Percentiles rank a stretch among this genome's conserved stretches.
phyloP scores from a whole-genome alignment of 306 rosid genomes.

The Quercus gilva region DNA sequence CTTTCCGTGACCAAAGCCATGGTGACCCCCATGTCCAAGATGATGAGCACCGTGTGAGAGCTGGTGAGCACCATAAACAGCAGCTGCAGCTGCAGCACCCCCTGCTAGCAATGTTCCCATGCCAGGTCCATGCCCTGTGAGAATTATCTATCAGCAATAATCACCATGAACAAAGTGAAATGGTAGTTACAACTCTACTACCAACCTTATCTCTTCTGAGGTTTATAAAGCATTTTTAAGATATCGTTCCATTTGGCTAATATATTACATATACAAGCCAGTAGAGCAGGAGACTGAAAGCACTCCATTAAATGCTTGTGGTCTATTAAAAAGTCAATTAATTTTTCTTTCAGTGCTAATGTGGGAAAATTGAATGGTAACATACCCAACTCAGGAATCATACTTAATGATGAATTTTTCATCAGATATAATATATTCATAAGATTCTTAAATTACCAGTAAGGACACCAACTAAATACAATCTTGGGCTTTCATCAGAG shows the following conservation, averaged over 20 bases:
- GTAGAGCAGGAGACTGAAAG: background rate
- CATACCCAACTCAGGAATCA: background rate
- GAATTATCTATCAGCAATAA: background rate
- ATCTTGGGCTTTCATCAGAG: background rate
- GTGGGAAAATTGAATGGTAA: background rate
- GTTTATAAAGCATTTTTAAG: background rate
- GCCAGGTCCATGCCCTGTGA: conserved; percentile 36
- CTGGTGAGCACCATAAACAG: conserved; percentile 48
- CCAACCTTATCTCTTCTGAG: background rate
- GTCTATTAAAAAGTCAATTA: background rate
- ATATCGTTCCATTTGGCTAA: conserved; percentile 1
- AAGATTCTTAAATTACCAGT: background rate
- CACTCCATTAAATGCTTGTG: background rate
- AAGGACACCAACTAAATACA: background rate
- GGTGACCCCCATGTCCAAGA: conserved; percentile 30
- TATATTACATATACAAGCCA: background rate
- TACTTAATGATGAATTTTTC: background rate
- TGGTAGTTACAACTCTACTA: background rate
- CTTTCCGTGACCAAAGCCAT: conserved; percentile 49
- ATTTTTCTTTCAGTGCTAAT: background rate
- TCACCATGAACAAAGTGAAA: background rate
- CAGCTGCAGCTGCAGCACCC: conserved; percentile 45
- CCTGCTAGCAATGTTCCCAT: conserved; percentile 44
- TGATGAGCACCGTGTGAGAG: conserved; percentile 47
- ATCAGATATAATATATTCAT: background rate